These are phyloP conservation scores for Trichomonas gallinae DNA, from an alignment of 208 protist species.

Conservation along the genomic window DNA sequence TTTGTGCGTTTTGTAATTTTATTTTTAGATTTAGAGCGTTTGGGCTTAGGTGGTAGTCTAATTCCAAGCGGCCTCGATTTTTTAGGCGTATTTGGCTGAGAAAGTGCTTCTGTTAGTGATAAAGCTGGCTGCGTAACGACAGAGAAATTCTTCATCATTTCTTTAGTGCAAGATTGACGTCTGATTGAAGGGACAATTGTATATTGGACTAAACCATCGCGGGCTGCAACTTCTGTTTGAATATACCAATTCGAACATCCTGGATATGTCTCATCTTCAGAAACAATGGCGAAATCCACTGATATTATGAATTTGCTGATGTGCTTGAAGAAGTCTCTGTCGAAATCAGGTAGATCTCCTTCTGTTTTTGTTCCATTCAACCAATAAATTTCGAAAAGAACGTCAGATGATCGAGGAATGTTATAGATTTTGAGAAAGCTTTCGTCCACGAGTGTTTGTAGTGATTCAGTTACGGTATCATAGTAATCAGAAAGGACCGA, in stretches of 20 bases:
- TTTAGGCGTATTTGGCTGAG: neutral
- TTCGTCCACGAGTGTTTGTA: neutral
- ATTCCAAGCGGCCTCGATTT: neutral
- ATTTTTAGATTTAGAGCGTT: neutral
- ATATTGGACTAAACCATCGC: neutral
- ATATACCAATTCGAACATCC: neutral
- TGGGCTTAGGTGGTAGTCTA: neutral
- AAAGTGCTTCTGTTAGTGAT: neutral
- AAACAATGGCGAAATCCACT: neutral
- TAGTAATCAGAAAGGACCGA: neutral
- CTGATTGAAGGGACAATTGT: neutral
- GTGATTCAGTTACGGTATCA: neutral
- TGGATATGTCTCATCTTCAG: neutral
- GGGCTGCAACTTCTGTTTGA: neutral
- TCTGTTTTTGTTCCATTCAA: neutral
- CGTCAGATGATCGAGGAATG: neutral
- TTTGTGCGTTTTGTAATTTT: neutral
- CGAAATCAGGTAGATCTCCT: neutral
- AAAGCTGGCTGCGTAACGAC: neutral
- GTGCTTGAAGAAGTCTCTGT: neutral
- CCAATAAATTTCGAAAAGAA: neutral
- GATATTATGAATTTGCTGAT: neutral
- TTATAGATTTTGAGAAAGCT: neutral
- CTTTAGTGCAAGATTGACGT: neutral
- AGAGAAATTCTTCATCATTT: neutral